phyloP scores from a whole-genome alignment of 495 filamentous ascomycete species.

The Baudoinia panamericana region DNA sequence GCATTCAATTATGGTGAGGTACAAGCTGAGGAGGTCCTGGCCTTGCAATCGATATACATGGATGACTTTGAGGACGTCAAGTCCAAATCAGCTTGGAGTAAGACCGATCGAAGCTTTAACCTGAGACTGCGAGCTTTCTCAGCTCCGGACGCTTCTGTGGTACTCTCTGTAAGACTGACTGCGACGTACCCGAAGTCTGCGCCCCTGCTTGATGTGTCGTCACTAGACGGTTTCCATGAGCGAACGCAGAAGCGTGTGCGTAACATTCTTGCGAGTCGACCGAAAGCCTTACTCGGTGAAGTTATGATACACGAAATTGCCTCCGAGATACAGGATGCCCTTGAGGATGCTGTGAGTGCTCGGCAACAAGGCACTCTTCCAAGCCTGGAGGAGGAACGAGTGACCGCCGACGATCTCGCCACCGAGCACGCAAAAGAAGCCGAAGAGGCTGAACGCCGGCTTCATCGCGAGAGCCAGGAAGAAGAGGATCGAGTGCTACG shows the following conservation, averaged over 20 bases:
- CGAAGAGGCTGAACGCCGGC: slow-evolving; percentile 17
- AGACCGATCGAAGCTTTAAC: slow-evolving; percentile 67
- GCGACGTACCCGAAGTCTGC: slow-evolving; percentile 86
- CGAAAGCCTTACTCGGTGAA: slow-evolving; percentile 57
- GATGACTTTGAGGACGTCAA: slow-evolving; percentile 75
- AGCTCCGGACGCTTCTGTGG: slow-evolving; percentile 50
- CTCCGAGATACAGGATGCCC: slow-evolving; percentile 65
- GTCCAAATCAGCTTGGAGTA: slow-evolving; percentile 74
- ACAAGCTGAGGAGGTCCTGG: slow-evolving; percentile 80
- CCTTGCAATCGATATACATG: slow-evolving; percentile 76
- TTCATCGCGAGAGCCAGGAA: slow-evolving; percentile 34
- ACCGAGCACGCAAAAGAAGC: slow-evolving; percentile 35
- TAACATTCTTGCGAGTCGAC: slow-evolving; percentile 53
- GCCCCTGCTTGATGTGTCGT: slow-evolving; percentile 59
- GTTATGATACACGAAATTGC: slow-evolving; percentile 88
- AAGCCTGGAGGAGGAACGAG: slow-evolving; percentile 81
- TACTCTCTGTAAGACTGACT: slow-evolving; percentile 59
- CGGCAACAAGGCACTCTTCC: slow-evolving; percentile 61
- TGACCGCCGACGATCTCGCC: slow-evolving; percentile 48
- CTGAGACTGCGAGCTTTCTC: slow-evolving; percentile 60
- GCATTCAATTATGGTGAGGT: slow-evolving; percentile 56
- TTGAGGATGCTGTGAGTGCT: slow-evolving; percentile 72
- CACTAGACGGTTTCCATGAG: slow-evolving; percentile 47
- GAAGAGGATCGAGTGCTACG: slow-evolving; percentile 67
- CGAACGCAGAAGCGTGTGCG: slow-evolving; percentile 53